These are phyloP conservation scores for Syzygium grande DNA, from an alignment of 345 rosid species.

Conservation along the genomic window DNA sequence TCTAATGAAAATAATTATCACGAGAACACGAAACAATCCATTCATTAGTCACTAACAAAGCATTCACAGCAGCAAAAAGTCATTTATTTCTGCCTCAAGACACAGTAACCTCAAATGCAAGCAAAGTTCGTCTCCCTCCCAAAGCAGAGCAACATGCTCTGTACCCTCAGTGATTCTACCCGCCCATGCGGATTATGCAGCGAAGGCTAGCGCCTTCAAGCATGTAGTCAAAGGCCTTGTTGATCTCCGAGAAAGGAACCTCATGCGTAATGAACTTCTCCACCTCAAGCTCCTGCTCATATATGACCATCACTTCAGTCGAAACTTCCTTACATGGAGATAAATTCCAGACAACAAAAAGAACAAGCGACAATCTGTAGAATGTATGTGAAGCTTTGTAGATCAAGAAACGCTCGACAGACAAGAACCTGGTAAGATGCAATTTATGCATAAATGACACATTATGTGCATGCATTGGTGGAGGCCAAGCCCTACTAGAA, in stretches of 20 bases:
- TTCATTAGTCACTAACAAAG: background rate
- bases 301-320: background rate
- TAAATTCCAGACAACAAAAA: background rate
- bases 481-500: background rate
- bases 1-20: background rate
- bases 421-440: background rate
- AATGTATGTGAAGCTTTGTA: background rate
- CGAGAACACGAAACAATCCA: fast-evolving
- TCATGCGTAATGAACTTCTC: slow-evolving; percentile 34
- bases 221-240: slow-evolving; percentile 36
- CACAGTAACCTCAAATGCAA: background rate
- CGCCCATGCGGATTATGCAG: background rate
- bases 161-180: background rate
- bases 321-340: background rate
- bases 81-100: background rate
- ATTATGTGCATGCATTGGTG: background rate
- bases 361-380: background rate
- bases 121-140: background rate
- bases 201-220: slow-evolving; percentile 1
- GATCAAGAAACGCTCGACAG: background rate
- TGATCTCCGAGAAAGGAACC: slow-evolving; percentile 31
- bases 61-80: background rate
- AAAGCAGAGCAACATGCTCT: too few relatives aligned
- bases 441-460: background rate
- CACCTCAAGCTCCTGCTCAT: slow-evolving; percentile 26